Base-by-base conservation (phyloP, 73 alveolate genomes). In the Blepharisma stoltei region DNA sequence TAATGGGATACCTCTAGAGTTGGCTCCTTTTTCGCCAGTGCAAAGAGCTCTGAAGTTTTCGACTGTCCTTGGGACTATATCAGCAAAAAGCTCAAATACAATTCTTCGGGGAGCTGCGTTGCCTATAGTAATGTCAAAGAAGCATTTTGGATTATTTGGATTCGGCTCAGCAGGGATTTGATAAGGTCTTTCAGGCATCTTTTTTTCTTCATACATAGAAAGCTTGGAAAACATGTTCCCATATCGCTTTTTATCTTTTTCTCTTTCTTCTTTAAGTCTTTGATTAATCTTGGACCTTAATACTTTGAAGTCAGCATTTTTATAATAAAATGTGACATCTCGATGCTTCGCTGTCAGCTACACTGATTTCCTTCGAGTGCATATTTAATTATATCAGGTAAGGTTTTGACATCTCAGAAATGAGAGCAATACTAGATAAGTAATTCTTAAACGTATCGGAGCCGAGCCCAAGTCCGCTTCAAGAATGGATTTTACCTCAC, bases 1-100 rank as follows among this genome's bases (percentile, higher is more conserved):
- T 20, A 94, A 79, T 25, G 86, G 88, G 21, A 45, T 18, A 6
- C 84, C 84, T 69, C 41, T 44, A 7, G 54, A 1, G 2, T 1
- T 53, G n/a, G 23, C 20, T 43, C 88, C 94, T 55, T 90, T 93
- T 78, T 96, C 99, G 6, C 99, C 99, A 6, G 99, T 96, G 79
- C 99, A 97, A 21, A 97, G 93, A 67, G 97, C 93, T 73, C 99
- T 88, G 87, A 97, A 97, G 85, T 96, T 97, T 82, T 96, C 99
- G 1, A 97, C 95, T 6, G 99, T 96, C 68, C 90, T 87, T 70
- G 99, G 99, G 43, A 88, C 94, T 20, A 87, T 84, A 65, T 95
- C 88, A 7, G 89, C 89, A 79, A 88, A 97, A 54, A 97, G 87
- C 81, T 95, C 99, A 21, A 97, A 86, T 27, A 88, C 93, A 6